Percentiles rank a stretch among this genome's conserved stretches.
These are phyloP conservation scores for Aspergillus biplanus DNA, from an alignment of 495 filamentous ascomycete species.

Conservation along the genomic window DNA sequence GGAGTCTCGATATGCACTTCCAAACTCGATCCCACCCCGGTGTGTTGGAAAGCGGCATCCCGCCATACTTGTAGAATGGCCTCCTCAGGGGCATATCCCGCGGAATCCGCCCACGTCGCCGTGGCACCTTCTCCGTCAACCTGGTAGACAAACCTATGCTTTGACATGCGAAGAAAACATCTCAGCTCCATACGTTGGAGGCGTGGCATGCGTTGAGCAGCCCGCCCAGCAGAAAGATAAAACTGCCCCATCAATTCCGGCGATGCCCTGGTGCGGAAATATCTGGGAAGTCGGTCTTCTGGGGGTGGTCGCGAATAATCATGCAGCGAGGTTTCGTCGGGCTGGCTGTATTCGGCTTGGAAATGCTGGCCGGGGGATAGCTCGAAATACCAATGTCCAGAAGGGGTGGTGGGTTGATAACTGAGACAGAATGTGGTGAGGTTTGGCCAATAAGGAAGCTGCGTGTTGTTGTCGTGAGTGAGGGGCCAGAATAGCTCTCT, in stretches of 20 bases:
- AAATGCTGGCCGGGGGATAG: background rate
- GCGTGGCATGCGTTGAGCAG: background rate
- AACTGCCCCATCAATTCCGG: background rate
- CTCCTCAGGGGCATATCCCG: background rate
- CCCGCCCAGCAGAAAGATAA: background rate
- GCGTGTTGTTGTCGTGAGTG: background rate
- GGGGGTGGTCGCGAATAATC: background rate
- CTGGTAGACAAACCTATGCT: background rate
- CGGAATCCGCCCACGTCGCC: background rate
- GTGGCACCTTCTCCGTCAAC: background rate
- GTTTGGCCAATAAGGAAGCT: background rate
- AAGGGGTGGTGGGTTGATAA: background rate
- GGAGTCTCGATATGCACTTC: background rate
- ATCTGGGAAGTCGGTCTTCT: background rate
- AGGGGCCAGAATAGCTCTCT: background rate
- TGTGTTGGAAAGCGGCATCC: background rate
- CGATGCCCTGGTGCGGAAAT: background rate
- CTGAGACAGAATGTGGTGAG: background rate
- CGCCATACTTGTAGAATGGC: background rate
- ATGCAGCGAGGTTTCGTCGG: background rate
- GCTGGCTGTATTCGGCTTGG: background rate
- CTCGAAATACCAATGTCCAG: background rate
- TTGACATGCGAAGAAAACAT: background rate
- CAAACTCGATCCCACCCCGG: background rate
- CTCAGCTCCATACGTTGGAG: background rate